phyloP scores from a whole-genome alignment of 2,329 filamentous ascomycete genomes.

The Botrytis cinerea region DNA sequence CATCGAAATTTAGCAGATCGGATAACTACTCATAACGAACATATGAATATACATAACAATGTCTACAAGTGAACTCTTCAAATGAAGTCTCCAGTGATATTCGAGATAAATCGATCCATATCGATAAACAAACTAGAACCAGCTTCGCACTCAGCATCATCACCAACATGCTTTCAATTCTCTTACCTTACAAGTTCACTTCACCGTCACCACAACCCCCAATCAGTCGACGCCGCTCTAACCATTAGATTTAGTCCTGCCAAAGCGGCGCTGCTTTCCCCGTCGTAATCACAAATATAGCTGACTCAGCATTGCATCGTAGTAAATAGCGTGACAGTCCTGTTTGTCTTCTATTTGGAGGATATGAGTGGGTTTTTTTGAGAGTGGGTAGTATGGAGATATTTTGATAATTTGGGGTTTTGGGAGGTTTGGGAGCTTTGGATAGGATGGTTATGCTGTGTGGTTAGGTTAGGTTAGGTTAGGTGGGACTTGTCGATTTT shows the following conservation, averaged over 20 bases:
- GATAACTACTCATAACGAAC: background rate
- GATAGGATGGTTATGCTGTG: too few species aligned
- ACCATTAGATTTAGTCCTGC: fast-evolving
- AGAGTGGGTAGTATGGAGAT: too few species aligned
- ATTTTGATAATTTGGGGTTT: too few species aligned
- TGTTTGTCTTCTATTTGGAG: too few species aligned
- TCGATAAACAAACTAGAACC: too few species aligned
- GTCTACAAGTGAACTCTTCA: background rate
- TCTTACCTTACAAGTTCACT: too few species aligned
- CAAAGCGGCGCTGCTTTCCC: background rate
- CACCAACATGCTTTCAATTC: background rate
- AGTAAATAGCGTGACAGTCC: background rate
- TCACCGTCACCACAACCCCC: background rate
- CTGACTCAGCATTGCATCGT: background rate
- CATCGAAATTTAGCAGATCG: background rate
- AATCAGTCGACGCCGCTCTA: background rate
- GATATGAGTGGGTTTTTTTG: too few species aligned
- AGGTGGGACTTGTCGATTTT: too few species aligned
- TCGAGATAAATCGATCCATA: background rate
- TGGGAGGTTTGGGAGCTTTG: too few species aligned
- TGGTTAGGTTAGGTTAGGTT: too few species aligned
- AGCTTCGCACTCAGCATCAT: background rate
- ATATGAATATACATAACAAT: background rate
- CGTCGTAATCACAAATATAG: background rate
- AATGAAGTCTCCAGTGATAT: background rate